phyloP scores from a whole-genome alignment of 805 yeast genomes.

The Kluyveromyces nonfermentans region DNA sequence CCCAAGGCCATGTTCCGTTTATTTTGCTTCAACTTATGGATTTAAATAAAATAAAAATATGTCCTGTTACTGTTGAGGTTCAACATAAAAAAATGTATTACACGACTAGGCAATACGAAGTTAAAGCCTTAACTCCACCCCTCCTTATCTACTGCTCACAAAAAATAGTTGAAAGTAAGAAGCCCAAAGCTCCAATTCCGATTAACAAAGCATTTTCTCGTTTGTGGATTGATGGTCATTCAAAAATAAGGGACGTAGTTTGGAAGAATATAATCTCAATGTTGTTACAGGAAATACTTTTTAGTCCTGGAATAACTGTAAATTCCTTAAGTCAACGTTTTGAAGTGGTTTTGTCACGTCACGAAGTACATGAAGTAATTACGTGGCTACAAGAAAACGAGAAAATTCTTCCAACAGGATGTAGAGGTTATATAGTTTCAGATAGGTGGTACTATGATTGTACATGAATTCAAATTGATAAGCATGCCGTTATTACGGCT shows the following conservation, averaged over 20 bases:
- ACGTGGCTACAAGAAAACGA: slow-evolving; percentile 38
- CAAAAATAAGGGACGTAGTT: slow-evolving; percentile 45
- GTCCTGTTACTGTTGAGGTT: slow-evolving; percentile 47
- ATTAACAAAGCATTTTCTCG: slow-evolving; percentile 52
- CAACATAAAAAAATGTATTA: slow-evolving; percentile 49
- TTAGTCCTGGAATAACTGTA: slow-evolving; percentile 46
- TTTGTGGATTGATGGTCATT: slow-evolving; percentile 63
- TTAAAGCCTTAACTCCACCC: slow-evolving; percentile 50
- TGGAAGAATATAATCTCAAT: slow-evolving; percentile 53
- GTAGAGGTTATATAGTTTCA: slow-evolving; percentile 16
- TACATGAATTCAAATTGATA: not conserved
- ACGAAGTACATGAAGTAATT: slow-evolving; percentile 33
- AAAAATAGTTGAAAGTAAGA: slow-evolving; percentile 6
- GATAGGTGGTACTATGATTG: slow-evolving; percentile 19
- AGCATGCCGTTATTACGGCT: not conserved
- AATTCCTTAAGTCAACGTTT: slow-evolving; percentile 13
- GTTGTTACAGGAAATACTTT: slow-evolving; percentile 36
- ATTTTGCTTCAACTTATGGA: slow-evolving; percentile 48
- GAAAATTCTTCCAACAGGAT: slow-evolving; percentile 9
- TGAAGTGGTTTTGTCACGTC: slow-evolving; percentile 26
- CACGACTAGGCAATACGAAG: slow-evolving; percentile 66
- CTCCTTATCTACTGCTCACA: slow-evolving; percentile 37
- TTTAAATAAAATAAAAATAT: slow-evolving; percentile 32
- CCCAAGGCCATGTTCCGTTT: slow-evolving; percentile 55
- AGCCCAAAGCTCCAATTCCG: slow-evolving; percentile 37